Percentiles rank a stretch among this genome's conserved stretches.
Evolutionary conservation across 345 rosid genomes (phyloP).

Genomic region (Brassica rapa): DNA sequence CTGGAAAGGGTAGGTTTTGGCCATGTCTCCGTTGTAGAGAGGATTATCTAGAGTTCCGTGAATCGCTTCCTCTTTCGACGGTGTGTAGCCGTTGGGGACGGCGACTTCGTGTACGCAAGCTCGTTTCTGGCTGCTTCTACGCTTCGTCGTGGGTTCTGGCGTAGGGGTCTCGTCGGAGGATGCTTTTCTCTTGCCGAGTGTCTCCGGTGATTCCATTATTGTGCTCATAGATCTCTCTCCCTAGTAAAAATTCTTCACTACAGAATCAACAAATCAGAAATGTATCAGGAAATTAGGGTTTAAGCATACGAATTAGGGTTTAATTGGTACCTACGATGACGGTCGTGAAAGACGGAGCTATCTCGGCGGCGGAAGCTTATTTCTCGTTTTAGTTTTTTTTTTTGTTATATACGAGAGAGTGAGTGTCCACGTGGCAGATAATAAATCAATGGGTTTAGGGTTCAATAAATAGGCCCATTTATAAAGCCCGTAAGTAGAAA

Average conservation of each 20-base stretch:
- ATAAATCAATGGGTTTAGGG: slow-evolving; percentile 6
- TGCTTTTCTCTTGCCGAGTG: slow-evolving; percentile 59
- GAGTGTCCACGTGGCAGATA: slow-evolving; percentile 23
- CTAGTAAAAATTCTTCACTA: neutral
- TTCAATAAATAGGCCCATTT: slow-evolving; percentile 25
- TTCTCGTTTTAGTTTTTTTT: neutral
- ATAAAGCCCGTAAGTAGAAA: neutral
- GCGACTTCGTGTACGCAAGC: slow-evolving; percentile 96
- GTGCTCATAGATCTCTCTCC: slow-evolving; percentile 9
- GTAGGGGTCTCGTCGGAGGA: slow-evolving; percentile 29
- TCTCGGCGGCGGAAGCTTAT: slow-evolving; percentile 23
- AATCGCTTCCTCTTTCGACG: slow-evolving; percentile 56
- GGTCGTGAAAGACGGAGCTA: slow-evolving; percentile 11
- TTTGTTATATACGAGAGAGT: neutral
- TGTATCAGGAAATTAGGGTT: neutral
- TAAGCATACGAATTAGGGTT: neutral
- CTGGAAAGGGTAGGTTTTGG: slow-evolving; percentile 69
- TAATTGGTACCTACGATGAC: neutral
- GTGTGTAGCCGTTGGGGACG: slow-evolving; percentile 63
- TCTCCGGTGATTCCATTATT: slow-evolving; percentile 44
- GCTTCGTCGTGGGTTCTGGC: slow-evolving; percentile 42
- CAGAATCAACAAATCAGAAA: neutral
- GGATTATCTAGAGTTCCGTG: slow-evolving; percentile 82
- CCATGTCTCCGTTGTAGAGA: slow-evolving; percentile 69
- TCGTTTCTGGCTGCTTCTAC: slow-evolving; percentile 50